These are phyloP conservation scores for Pyricularia pennisetigena DNA, from an alignment of 2,329 filamentous ascomycete species.

Conservation along the genomic window DNA sequence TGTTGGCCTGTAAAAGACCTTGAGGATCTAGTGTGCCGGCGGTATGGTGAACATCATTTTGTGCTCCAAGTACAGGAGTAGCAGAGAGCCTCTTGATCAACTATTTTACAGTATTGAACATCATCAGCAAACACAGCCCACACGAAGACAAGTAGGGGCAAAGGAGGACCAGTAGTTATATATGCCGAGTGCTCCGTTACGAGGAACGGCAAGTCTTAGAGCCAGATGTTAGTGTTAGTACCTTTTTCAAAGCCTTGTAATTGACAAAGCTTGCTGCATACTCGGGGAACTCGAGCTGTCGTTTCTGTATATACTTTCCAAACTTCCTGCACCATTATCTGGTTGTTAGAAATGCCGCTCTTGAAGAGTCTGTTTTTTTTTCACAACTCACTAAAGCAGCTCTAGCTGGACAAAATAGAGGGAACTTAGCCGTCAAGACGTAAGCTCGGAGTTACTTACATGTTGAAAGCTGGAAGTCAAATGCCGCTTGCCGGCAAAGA, in stretches of 20 bases:
- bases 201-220: neutral
- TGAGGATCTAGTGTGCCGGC: constrained; percentile 60
- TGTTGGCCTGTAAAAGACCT: constrained; percentile 86
- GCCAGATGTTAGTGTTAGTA: neutral
- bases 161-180: neutral
- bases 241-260: constrained; percentile 99
- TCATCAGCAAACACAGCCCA: constrained; percentile 16
- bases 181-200: neutral
- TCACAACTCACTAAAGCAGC: neutral
- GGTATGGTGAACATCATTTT: constrained; percentile 50
- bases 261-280: constrained; percentile 99
- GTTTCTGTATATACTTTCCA: constrained; percentile 98
- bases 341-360: neutral
- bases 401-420: neutral
- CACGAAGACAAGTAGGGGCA: neutral
- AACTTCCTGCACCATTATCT: constrained; percentile 70
- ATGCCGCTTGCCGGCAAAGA: constrained; percentile 6
- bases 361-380: neutral
- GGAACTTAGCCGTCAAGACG: neutral
- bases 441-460: constrained; percentile 14
- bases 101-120: constrained; percentile 34
- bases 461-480: constrained; percentile 19
- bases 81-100: constrained; percentile 97
- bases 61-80: constrained; percentile 72
- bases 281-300: constrained; percentile 97